A percentile compares a stretch with the other conserved stretches of the same genome.
phyloP scores from a whole-genome alignment of 495 filamentous ascomycete genomes.

The Hypomontagnella submonticulosa region DNA sequence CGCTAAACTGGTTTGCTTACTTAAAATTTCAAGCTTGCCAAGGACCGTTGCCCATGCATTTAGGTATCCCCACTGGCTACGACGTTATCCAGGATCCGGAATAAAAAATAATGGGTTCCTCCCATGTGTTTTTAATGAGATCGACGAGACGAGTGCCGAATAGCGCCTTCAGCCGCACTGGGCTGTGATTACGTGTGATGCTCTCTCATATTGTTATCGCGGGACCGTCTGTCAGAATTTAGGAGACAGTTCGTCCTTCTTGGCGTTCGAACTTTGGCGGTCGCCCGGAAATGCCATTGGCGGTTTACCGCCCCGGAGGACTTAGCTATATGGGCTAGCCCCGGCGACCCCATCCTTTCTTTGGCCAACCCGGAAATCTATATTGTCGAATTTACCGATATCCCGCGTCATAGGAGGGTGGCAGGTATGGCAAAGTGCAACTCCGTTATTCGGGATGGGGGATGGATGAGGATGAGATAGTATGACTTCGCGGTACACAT shows the following conservation, averaged over 20 bases:
- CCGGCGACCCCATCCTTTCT: no score
- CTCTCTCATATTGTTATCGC: neutral
- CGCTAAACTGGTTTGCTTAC: neutral
- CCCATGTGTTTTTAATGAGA: neutral
- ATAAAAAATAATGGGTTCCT: no score
- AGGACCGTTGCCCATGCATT: neutral
- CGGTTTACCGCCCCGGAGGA: neutral
- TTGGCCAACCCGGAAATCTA: no score
- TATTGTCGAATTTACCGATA: no score
- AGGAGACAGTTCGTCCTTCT: slow-evolving; percentile 1
- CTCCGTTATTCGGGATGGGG: no score
- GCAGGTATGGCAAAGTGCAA: no score
- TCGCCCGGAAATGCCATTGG: slow-evolving; percentile 6
- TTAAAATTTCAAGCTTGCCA: neutral
- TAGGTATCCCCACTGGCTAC: neutral
- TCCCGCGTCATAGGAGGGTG: no score
- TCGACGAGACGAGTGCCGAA: slow-evolving; percentile 1
- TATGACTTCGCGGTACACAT: no score
- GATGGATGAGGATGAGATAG: no score
- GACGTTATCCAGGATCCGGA: no score
- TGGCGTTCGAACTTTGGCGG: slow-evolving; percentile 1
- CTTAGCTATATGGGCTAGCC: no score
- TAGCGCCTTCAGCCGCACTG: slow-evolving; percentile 7
- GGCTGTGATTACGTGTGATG: slow-evolving; percentile 1
- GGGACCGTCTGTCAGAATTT: slow-evolving; percentile 22